These are phyloP conservation scores for Scheffersomyces stambukii DNA, from an alignment of 1,139 yeast species.

Conservation along the genomic window DNA sequence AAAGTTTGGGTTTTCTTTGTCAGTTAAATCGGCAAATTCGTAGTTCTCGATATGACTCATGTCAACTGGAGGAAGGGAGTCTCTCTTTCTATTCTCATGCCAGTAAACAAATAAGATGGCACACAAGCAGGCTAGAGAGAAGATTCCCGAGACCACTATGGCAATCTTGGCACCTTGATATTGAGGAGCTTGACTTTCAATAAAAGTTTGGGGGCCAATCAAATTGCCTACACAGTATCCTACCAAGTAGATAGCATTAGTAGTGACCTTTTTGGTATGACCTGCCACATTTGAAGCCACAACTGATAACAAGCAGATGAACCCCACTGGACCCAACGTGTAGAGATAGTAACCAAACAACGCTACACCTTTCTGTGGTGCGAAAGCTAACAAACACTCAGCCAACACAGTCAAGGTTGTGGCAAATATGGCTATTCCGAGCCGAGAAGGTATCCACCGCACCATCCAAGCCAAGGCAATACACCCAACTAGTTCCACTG, in stretches of 20 bases:
- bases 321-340: constrained; percentile 32
- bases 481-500: constrained; percentile 41
- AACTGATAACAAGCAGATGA: constrained; percentile 44
- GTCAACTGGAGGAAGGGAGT: constrained; percentile 12
- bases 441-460: constrained; percentile 28
- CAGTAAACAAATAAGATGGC: constrained; percentile 26
- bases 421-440: constrained; percentile 41
- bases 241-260: constrained; percentile 55
- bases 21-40: constrained; percentile 61
- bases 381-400: constrained; percentile 48
- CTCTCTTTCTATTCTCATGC: constrained; percentile 25
- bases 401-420: constrained; percentile 34
- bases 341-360: constrained; percentile 39
- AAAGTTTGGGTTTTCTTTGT: constrained; percentile 60
- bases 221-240: constrained; percentile 68
- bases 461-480: constrained; percentile 25
- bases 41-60: constrained; percentile 39
- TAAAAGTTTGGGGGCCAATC: constrained; percentile 68
- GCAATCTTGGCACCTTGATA: constrained; percentile 44
- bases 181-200: constrained; percentile 47
- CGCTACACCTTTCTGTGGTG: constrained; percentile 26
- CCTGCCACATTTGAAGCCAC: constrained; percentile 65
- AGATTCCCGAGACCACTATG: constrained; percentile 28
- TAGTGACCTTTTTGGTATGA: constrained; percentile 60
- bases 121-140: constrained; percentile 18